Evolutionary conservation across 2,329 filamentous ascomycete species (phyloP).

Genomic region (Meredithiella fracta): DNA sequence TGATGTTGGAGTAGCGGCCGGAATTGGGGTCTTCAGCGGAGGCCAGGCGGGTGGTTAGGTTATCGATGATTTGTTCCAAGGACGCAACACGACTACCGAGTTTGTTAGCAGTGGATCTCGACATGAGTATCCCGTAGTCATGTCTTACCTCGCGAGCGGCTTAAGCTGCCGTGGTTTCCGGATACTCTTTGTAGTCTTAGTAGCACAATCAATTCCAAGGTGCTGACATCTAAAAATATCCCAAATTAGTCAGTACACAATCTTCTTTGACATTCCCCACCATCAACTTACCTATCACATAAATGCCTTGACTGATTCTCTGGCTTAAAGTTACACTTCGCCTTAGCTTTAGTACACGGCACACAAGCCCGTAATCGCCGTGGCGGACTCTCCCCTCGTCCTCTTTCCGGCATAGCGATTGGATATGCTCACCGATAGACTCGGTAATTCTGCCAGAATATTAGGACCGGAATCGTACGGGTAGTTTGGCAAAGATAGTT

Average conservation of each 20-base stretch:
- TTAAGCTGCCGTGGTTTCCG: constrained; percentile 21
- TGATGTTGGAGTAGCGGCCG: constrained; percentile 3
- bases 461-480: no score
- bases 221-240: constrained; percentile 18
- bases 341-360: constrained; percentile 16
- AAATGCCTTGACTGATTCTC: constrained; percentile 14
- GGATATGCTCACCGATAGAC: no score
- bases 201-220: constrained; percentile 19
- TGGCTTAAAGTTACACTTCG: constrained; percentile 14
- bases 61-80: constrained; percentile 18
- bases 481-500: no score
- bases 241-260: no score
- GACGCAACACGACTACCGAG: constrained; percentile 17
- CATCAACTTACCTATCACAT: constrained; percentile 12
- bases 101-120: neutral
- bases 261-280: no score
- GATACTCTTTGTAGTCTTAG: constrained; percentile 19
- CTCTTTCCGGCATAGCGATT: constrained; percentile 6
- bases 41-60: constrained; percentile 14
- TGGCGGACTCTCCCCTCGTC: constrained; percentile 13
- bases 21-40: constrained; percentile 5
- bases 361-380: constrained; percentile 15
- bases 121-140: neutral
- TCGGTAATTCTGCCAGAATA: no score
- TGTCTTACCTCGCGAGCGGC: constrained; percentile 18